A percentile compares a stretch with the other conserved stretches of the same genome.
Evolutionary conservation across 805 yeast genomes (phyloP).

Genomic region (Sugiyamaella floridensis): DNA sequence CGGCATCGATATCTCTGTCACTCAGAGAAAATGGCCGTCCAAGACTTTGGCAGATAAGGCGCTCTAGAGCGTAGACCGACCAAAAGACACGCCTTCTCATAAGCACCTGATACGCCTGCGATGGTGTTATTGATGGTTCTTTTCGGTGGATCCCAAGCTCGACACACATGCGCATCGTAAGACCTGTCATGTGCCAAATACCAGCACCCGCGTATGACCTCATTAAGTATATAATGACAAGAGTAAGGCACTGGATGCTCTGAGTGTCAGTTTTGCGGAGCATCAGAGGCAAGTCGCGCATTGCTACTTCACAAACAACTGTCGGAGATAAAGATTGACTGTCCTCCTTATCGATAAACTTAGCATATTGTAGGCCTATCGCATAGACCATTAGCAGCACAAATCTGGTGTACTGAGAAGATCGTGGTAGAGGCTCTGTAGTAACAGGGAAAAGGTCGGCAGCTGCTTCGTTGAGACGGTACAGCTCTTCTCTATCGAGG

Average conservation of each 20-base stretch:
- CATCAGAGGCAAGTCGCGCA: constrained; percentile 2
- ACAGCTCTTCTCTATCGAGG: constrained; percentile 1
- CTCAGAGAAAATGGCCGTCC: constrained; percentile 86
- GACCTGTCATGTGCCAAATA: constrained; percentile 80
- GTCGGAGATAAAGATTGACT: not conserved
- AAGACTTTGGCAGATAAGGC: constrained; percentile 75
- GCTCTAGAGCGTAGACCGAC: constrained; percentile 78
- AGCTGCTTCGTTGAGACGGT: not conserved
- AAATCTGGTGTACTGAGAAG: not conserved
- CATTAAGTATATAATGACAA: constrained; percentile 2
- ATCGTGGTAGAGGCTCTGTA: not conserved
- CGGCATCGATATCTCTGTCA: constrained; percentile 63
- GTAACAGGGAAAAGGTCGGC: not conserved
- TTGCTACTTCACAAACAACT: constrained; percentile 2
- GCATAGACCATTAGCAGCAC: constrained; percentile 8
- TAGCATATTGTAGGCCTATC: constrained; percentile 3
- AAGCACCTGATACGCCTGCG: constrained; percentile 53
- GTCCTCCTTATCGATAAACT: constrained; percentile 2
- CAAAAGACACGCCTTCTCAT: constrained; percentile 70
- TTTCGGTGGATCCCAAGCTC: constrained; percentile 81
- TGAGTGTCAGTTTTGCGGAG: not conserved
- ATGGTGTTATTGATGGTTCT: constrained; percentile 14
- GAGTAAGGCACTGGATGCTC: constrained; percentile 6
- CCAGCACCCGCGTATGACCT: constrained; percentile 53
- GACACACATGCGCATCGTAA: constrained; percentile 68